Evolutionary conservation across 2,329 filamentous ascomycete genomes (phyloP).

Genomic region (Mycosphaerella sp.): DNA sequence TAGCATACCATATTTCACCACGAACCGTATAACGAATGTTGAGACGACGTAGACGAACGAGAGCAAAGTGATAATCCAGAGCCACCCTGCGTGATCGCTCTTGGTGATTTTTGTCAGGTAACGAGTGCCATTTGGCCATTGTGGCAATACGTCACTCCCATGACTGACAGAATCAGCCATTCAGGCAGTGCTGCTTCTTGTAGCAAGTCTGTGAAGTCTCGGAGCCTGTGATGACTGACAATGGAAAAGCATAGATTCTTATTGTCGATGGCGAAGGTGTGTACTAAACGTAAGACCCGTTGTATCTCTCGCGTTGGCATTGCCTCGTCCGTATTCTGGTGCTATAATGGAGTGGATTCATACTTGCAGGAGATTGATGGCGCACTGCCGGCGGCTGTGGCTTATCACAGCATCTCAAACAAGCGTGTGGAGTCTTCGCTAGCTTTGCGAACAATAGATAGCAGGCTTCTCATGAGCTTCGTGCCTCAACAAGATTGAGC

Average conservation of each 20-base stretch:
- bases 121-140: slow-evolving; percentile 18
- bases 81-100: slow-evolving; percentile 18
- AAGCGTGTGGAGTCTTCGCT: background rate
- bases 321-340: background rate
- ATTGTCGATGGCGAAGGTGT: background rate
- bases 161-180: background rate
- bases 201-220: background rate
- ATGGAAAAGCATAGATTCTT: background rate
- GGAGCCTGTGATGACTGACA: background rate
- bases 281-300: background rate
- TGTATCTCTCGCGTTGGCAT: background rate
- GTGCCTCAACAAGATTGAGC: background rate
- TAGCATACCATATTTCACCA: slow-evolving; percentile 20
- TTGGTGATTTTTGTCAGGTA: slow-evolving; percentile 19
- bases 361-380: background rate
- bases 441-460: background rate
- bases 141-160: background rate
- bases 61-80: slow-evolving; percentile 21
- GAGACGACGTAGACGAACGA: slow-evolving; percentile 21
- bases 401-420: background rate
- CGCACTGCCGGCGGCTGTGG: background rate
- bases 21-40: slow-evolving; percentile 17
- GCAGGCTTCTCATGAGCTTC: background rate
- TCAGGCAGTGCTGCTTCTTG: background rate
- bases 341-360: background rate